These are phyloP conservation scores for Spergularia marina DNA, from an alignment of 148 eudicot species.

Conservation along the genomic window DNA sequence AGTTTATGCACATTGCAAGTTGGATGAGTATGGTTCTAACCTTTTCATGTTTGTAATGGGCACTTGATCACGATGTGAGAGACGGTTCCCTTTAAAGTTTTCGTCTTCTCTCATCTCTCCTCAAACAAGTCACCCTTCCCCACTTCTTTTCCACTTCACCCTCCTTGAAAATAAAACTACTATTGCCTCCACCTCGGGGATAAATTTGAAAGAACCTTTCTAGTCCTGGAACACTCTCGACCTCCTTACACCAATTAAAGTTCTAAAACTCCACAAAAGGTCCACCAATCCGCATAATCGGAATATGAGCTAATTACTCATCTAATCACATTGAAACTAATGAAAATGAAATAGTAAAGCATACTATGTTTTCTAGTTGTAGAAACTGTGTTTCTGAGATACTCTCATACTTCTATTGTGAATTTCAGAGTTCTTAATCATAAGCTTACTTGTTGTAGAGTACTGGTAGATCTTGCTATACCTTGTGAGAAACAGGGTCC, in stretches of 20 bases:
- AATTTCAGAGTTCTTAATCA: slow-evolving; percentile 6
- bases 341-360: too few species aligned
- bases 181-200: too few species aligned
- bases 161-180: neutral
- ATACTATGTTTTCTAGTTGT: too few species aligned
- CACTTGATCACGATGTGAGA: neutral
- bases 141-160: neutral
- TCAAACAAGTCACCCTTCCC: neutral
- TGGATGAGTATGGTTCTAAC: neutral
- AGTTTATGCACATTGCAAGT: neutral
- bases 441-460: slow-evolving; percentile 42
- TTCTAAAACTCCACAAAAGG: too few species aligned
- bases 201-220: too few species aligned
- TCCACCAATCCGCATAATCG: too few species aligned
- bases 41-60: neutral
- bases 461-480: slow-evolving; percentile 83
- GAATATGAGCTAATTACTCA: too few species aligned
- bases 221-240: too few species aligned
- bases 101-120: neutral
- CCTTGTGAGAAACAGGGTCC: slow-evolving; percentile 80
- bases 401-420: slow-evolving; percentile 4
- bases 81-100: neutral
- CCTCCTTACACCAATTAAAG: too few species aligned
- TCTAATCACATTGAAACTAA: too few species aligned
- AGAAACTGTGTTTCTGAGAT: neutral